Evolutionary conservation across 192 early-diverging fungal species (phyloP).

Genomic region (Coemansia sp.): DNA sequence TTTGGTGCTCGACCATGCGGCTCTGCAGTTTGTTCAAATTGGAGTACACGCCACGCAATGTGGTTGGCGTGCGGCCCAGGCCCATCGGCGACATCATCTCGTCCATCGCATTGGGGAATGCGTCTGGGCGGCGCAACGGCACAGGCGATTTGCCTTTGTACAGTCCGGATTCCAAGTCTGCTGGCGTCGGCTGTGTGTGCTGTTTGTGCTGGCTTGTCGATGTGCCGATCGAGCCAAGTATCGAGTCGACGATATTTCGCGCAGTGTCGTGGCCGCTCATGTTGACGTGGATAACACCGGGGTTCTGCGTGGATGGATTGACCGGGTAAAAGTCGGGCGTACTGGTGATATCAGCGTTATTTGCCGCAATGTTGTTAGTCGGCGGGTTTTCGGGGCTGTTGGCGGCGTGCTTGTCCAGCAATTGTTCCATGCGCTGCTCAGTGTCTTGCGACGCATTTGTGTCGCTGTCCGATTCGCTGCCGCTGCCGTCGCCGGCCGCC

Average conservation of each 20-base stretch:
- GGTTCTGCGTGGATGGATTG: conserved; percentile 48
- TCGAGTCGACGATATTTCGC: conserved; percentile 47
- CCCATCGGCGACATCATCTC: conserved; percentile 9
- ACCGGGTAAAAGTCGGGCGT: conserved; percentile 40
- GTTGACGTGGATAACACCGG: conserved; percentile 49
- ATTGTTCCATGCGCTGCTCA: conserved; percentile 43
- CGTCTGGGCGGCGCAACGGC: neutral
- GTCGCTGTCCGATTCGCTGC: conserved; percentile 28
- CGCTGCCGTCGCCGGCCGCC: conserved; percentile 17
- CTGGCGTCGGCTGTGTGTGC: conserved; percentile 12
- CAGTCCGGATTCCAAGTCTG: conserved; percentile 38
- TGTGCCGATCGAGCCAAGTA: conserved; percentile 38
- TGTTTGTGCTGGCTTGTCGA: conserved; percentile 21
- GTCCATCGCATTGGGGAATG: neutral
- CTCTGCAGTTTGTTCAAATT: conserved; percentile 49
- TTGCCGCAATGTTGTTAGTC: conserved; percentile 42
- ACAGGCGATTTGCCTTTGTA: neutral
- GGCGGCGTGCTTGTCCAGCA: conserved; percentile 32
- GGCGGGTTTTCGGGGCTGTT: conserved; percentile 32
- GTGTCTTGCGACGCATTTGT: conserved; percentile 12
- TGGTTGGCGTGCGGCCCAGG: conserved; percentile 23
- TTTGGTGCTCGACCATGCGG: conserved; percentile 50
- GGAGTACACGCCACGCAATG: conserved; percentile 46
- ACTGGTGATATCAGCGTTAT: conserved; percentile 45
- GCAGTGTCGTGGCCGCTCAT: conserved; percentile 52